Conservation (phyloP, 176 grass and related monocot species). For the Otatea glauca region DNA sequence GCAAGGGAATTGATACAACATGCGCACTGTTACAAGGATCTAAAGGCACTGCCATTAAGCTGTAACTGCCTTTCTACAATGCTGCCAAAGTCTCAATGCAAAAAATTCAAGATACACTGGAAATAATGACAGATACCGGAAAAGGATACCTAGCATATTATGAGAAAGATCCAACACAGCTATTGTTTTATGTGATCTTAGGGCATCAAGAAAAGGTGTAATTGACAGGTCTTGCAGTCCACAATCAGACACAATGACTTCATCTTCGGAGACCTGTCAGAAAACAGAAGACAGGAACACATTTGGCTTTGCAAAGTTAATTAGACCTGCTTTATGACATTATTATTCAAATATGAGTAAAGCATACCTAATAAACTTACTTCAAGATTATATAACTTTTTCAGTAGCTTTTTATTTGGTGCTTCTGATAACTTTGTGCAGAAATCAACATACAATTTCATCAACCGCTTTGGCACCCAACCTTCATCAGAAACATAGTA, state of each 20-base stretch:
- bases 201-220: constrained; percentile 74
- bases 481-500: constrained; percentile 44
- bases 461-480: constrained; percentile 92
- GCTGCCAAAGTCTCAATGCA: constrained; percentile 7
- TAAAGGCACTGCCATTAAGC: constrained; percentile 30
- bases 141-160: constrained; percentile 82
- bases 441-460: constrained; percentile 91
- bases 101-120: neutral
- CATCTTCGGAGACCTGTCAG: constrained; percentile 92
- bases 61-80: constrained; percentile 21
- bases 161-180: constrained; percentile 96
- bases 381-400: constrained; percentile 88
- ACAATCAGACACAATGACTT: constrained; percentile 90
- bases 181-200: constrained; percentile 82
- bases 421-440: constrained; percentile 79
- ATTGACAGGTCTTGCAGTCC: constrained; percentile 81
- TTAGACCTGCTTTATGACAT: constrained; percentile 28
- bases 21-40: neutral
- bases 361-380: constrained; percentile 53
- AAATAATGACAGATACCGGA: neutral
- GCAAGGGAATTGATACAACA: constrained; percentile 5
- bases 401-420: constrained; percentile 72
- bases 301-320: constrained; percentile 44
- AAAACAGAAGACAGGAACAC: constrained; percentile 40
- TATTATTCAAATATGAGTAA: constrained; percentile 33